Base-by-base conservation (phyloP, 1,139 yeast species). In the Candida sp. region DNA sequence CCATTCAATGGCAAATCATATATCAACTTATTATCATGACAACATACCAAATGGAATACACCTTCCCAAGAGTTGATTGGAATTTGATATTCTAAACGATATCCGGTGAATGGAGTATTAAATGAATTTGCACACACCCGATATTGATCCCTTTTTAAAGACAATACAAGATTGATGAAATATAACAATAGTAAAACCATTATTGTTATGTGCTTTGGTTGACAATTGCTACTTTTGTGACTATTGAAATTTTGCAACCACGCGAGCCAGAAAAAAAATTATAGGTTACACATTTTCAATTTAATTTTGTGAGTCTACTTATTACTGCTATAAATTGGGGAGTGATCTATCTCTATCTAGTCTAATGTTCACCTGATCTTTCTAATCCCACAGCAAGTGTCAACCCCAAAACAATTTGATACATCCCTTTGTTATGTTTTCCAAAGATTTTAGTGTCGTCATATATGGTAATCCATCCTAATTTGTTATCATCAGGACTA, bases 381-480 rank as follows among this genome's bases (percentile, higher is more conserved):
- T 78, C 81, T 52, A 73, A 70, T 0, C 84, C 84, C 2, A 69
- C 70, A 2, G 84, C 83, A 45, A 81, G 64, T 0, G 81, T 75
- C 54, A 77, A 55, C 0, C 84, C 84, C 22, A 82, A 49, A 1
- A 74, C 77, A 42, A 73, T 52, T 49, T 81, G 84, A 71, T 82
- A 81, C 66, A 73, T 70, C 0, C 83, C 83, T 30, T 61, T 58
- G 30, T 53, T 45, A 12, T 43, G 42, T 3, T 38, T 37, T 1
- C 50, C 50, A 39, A 66, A 61, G 11, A 64, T 40, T 42, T 52
- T 41, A 2, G 47, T 46, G 43, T 78, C 79, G 37, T 81, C 84
- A 51, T 77, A 81, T 2, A 82, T 65, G 0, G 87, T 80, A 4
- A 82, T 56, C 87, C 87, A 82, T 0, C 87, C 87, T 33, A 81